Conservation (phyloP, 2,329 filamentous ascomycete genomes). For the Emmonsiellopsis sp. region DNA sequence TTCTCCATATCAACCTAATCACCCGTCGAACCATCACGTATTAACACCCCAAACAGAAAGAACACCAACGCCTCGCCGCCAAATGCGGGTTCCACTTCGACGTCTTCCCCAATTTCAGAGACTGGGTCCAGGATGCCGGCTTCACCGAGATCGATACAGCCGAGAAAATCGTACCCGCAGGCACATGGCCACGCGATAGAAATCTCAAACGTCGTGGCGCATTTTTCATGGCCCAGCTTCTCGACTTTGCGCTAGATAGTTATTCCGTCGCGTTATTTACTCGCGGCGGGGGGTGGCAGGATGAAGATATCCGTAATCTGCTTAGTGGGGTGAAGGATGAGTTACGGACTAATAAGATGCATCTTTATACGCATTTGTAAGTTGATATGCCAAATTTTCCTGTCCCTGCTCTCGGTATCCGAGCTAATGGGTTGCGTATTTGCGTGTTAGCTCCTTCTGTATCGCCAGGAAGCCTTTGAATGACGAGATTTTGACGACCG, state of each 20-base stretch:
- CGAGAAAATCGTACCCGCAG: constrained; percentile 10
- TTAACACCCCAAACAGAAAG: constrained; percentile 4
- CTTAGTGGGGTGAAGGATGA: constrained; percentile 16
- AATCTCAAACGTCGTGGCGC: constrained; percentile 11
- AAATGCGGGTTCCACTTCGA: constrained; percentile 10
- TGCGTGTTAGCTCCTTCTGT: too few species aligned
- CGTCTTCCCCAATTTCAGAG: constrained; percentile 5
- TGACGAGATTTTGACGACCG: too few species aligned
- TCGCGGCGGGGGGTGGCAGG: constrained; percentile 17
- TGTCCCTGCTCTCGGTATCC: too few species aligned
- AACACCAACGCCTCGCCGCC: constrained; percentile 5
- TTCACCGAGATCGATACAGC: constrained; percentile 9
- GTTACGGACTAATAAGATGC: constrained; percentile 20
- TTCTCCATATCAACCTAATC: too few species aligned
- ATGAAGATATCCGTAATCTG: constrained; percentile 15
- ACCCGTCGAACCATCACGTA: background rate
- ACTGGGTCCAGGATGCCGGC: constrained; percentile 5
- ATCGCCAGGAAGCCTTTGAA: too few species aligned
- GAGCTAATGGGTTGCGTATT: too few species aligned
- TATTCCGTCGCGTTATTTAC: constrained; percentile 21
- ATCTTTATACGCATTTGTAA: constrained; percentile 20
- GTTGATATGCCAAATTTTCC: constrained; percentile 1
- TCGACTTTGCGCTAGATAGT: constrained; percentile 18
- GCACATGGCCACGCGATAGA: constrained; percentile 14
- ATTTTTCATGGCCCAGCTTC: constrained; percentile 19